Evolutionary conservation across 2,329 filamentous ascomycete genomes (phyloP).

Genomic region (Fusarium robinianum): DNA sequence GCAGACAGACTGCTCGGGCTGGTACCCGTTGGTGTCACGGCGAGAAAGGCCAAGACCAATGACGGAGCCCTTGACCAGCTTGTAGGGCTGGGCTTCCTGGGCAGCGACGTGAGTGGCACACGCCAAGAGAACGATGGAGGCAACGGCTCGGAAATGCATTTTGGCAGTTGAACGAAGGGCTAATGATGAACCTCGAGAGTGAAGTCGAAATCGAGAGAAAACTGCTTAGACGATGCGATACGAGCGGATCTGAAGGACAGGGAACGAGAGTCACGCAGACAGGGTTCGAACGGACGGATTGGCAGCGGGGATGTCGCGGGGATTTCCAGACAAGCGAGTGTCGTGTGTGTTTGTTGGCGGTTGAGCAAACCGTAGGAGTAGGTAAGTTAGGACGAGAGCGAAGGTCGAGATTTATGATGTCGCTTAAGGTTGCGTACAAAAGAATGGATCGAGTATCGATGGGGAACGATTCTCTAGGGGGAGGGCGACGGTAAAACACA

Average conservation of each 20-base stretch:
- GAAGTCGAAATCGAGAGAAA: conserved; percentile 13
- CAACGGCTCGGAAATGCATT: conserved; percentile 44
- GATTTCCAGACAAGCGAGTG: conserved; percentile 16
- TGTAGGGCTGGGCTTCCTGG: conserved; percentile 43
- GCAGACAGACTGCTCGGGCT: conserved; percentile 54
- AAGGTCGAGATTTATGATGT: conserved; percentile 9
- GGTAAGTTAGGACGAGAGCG: conserved; percentile 27
- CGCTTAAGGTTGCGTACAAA: conserved; percentile 18
- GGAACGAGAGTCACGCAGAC: conserved; percentile 30
- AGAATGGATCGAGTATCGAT: conserved; percentile 36
- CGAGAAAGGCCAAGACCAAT: conserved; percentile 48
- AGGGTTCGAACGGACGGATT: conserved; percentile 26
- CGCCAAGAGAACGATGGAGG: conserved; percentile 43
- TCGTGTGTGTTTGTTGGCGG: neutral
- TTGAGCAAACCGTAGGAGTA: conserved; percentile 4
- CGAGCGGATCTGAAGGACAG: conserved; percentile 23
- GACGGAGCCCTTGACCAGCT: conserved; percentile 44
- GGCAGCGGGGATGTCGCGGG: conserved; percentile 17
- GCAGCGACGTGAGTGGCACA: conserved; percentile 41
- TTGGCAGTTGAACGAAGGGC: conserved; percentile 24
- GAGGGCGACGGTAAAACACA: conserved; percentile 18
- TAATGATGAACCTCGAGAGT: neutral
- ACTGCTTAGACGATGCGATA: conserved; percentile 21
- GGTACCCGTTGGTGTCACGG: conserved; percentile 54
- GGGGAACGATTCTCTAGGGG: conserved; percentile 31